phyloP scores from a whole-genome alignment of 164 flowering plant genomes.

The Brasenia schreberi region DNA sequence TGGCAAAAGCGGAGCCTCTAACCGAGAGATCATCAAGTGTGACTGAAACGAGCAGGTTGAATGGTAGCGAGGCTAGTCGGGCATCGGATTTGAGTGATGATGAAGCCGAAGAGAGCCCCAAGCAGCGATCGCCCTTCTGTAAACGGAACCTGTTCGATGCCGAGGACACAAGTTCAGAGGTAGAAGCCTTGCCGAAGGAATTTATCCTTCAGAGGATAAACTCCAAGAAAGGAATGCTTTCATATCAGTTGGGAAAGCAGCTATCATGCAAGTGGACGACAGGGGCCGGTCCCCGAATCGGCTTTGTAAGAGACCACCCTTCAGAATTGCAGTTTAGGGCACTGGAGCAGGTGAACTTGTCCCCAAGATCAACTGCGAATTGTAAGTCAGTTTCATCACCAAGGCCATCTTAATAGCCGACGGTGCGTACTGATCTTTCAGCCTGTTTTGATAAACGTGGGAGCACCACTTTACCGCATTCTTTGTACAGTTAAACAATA shows the following conservation, averaged over 20 bases:
- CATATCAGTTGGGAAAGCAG: slow-evolving; percentile 61
- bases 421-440: neutral
- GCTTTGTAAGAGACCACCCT: slow-evolving; percentile 76
- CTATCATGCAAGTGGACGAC: slow-evolving; percentile 73
- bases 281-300: slow-evolving; percentile 79
- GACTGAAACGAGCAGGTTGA: slow-evolving; percentile 1
- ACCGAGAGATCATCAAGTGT: slow-evolving; percentile 18
- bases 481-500: neutral
- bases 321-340: slow-evolving; percentile 50
- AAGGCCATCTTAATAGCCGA: neutral
- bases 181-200: slow-evolving; percentile 31
- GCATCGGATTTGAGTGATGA: slow-evolving; percentile 17
- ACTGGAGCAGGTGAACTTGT: slow-evolving; percentile 57
- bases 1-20: slow-evolving; percentile 20
- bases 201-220: slow-evolving; percentile 47
- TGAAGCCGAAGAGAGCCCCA: slow-evolving; percentile 20
- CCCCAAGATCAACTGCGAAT: slow-evolving; percentile 40
- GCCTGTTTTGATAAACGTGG: neutral
- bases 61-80: neutral
- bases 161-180: slow-evolving; percentile 15
- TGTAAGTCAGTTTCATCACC: slow-evolving; percentile 16
- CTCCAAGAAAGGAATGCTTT: slow-evolving; percentile 42
- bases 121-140: slow-evolving; percentile 10
- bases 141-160: slow-evolving; percentile 14
- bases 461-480: neutral